phyloP scores from a whole-genome alignment of 495 filamentous ascomycete genomes.

The Neurospora africana region DNA sequence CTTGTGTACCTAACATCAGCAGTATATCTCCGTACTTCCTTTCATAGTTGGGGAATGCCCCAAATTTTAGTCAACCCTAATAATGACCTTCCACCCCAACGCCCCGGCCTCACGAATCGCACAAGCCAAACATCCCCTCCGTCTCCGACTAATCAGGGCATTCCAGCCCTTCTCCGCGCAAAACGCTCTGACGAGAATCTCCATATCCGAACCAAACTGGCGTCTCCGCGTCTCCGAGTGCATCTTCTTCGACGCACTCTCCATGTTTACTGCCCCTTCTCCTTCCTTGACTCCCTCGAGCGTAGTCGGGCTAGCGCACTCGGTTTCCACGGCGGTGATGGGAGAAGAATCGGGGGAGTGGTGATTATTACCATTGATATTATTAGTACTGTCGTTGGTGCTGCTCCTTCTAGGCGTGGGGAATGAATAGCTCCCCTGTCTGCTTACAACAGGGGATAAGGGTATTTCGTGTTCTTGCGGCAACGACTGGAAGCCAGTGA shows the following conservation, averaged over 20 bases:
- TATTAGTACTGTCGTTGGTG: neutral
- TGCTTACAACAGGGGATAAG: constrained; percentile 23
- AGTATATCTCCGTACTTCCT: neutral
- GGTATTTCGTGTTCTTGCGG: constrained; percentile 27
- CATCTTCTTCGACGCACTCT: constrained; percentile 32
- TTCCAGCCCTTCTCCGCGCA: constrained; percentile 60
- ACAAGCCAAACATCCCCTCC: constrained; percentile 55
- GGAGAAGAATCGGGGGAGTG: neutral
- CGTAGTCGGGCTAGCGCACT: neutral
- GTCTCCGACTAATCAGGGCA: constrained; percentile 54
- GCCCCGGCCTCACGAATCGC: constrained; percentile 62
- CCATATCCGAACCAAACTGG: constrained; percentile 45
- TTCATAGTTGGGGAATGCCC: neutral
- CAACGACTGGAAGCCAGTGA: constrained; percentile 35
- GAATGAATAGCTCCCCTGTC: constrained; percentile 14
- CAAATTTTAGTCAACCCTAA: constrained; percentile 42
- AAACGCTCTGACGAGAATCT: constrained; percentile 57
- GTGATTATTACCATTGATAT: neutral
- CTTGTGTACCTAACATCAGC: neutral
- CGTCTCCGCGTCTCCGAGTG: constrained; percentile 39
- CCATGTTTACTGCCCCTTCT: neutral
- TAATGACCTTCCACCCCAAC: constrained; percentile 52
- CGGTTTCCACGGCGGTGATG: neutral
- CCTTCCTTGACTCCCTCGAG: neutral
- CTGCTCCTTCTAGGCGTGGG: neutral